phyloP scores from a whole-genome alignment of 768 basidiomycete species.

The Pulveroboletus ravenelii region DNA sequence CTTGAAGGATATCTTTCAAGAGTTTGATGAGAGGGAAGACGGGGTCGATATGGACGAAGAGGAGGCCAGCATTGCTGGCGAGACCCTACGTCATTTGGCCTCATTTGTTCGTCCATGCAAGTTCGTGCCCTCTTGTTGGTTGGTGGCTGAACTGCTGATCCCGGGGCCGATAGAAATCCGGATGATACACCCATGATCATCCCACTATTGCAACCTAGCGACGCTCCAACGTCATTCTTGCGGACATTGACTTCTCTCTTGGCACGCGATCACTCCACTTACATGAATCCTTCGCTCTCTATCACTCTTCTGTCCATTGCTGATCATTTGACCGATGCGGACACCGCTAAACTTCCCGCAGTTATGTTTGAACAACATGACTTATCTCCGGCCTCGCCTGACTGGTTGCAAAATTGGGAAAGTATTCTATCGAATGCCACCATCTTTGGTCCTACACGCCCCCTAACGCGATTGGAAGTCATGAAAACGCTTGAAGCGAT shows the following conservation, averaged over 20 bases:
- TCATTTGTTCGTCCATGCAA: conserved; percentile 53
- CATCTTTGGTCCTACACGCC: conserved; percentile 40
- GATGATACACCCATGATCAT: conserved; percentile 45
- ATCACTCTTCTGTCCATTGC: conserved; percentile 60
- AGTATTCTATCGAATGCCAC: conserved; percentile 47
- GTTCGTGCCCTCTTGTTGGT: conserved; percentile 35
- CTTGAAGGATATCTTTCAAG: conserved; percentile 68
- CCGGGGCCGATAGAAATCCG: conserved; percentile 33
- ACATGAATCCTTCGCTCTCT: conserved; percentile 58
- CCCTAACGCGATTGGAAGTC: conserved; percentile 50
- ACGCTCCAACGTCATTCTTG: conserved; percentile 58
- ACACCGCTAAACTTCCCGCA: conserved; percentile 57
- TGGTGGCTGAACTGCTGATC: conserved; percentile 2
- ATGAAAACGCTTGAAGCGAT: conserved; percentile 54
- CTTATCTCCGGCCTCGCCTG: conserved; percentile 64
- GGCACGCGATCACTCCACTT: conserved; percentile 54
- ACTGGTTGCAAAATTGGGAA: conserved; percentile 69
- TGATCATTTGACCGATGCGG: conserved; percentile 63
- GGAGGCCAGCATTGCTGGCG: conserved; percentile 60
- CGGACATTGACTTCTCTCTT: conserved; percentile 59
- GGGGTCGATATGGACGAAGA: conserved; percentile 55
- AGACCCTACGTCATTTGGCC: conserved; percentile 54
- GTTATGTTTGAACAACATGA: conserved; percentile 65
- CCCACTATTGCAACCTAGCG: conserved; percentile 49
- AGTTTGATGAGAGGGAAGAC: conserved; percentile 64